Percentiles rank a stretch among this genome's conserved stretches.
phyloP scores from a whole-genome alignment of 2,329 filamentous ascomycete genomes.

The Fusarium sp. region DNA sequence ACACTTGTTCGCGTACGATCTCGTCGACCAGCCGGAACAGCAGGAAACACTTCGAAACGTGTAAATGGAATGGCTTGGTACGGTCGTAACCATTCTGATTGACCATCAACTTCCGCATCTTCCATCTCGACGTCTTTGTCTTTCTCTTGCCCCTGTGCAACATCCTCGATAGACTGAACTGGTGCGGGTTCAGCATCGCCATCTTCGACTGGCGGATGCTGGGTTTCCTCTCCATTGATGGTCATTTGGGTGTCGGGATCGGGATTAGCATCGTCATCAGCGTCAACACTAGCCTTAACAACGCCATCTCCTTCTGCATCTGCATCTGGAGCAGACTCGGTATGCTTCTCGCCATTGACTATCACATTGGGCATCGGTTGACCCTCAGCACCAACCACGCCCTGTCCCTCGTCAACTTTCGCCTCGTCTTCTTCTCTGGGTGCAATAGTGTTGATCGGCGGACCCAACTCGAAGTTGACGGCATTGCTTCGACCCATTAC shows the following conservation, averaged over 20 bases:
- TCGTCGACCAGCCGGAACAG: conserved; percentile 65
- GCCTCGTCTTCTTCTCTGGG: conserved; percentile 81
- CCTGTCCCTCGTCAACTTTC: conserved; percentile 53
- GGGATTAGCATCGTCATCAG: not conserved
- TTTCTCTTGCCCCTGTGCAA: conserved; percentile 52
- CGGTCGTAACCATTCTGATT: conserved; percentile 59
- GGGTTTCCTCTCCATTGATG: conserved; percentile 10
- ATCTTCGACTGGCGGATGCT: conserved; percentile 32
- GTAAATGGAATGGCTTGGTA: conserved; percentile 74
- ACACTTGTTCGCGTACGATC: conserved; percentile 60
- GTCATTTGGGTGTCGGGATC: not conserved
- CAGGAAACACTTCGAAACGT: conserved; percentile 84
- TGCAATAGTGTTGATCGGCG: conserved; percentile 86
- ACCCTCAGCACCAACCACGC: conserved; percentile 33
- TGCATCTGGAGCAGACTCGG: conserved; percentile 12
- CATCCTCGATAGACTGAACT: conserved; percentile 51
- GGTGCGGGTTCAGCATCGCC: conserved; percentile 47
- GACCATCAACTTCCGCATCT: conserved; percentile 47
- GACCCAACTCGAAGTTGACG: conserved; percentile 85
- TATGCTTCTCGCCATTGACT: conserved; percentile 45
- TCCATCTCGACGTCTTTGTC: conserved; percentile 48
- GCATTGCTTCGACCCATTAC: conserved; percentile 91
- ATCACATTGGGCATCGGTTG: conserved; percentile 22
- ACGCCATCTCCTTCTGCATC: not conserved
- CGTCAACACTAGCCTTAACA: not conserved